Evolutionary conservation across 257 asterid genomes (phyloP).

Genomic region (Gentiana straminea): DNA sequence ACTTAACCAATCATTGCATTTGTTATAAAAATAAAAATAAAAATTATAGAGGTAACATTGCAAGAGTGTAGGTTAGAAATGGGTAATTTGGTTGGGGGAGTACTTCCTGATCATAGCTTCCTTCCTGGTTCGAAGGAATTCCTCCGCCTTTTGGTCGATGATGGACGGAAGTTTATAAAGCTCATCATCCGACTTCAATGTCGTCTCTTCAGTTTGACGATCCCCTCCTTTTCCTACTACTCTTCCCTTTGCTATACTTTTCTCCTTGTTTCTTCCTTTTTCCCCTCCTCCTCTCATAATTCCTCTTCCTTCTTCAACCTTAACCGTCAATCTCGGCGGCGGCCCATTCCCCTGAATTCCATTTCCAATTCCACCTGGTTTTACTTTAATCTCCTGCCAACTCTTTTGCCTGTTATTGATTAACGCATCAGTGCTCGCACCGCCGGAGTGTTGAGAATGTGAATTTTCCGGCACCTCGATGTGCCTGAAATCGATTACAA

Average conservation of each 20-base stretch:
- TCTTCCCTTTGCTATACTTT: no score
- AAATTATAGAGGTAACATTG: no score
- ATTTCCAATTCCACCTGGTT: no score
- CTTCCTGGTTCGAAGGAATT: conserved; percentile 39
- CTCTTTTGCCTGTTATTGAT: not conserved
- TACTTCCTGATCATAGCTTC: conserved; percentile 27
- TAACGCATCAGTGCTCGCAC: not conserved
- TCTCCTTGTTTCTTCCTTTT: conserved; percentile 3
- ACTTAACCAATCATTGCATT: no score
- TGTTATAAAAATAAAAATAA: no score
- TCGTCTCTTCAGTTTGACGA: not conserved
- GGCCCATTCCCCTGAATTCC: not conserved
- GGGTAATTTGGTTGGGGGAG: no score
- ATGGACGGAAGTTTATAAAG: conserved; percentile 19
- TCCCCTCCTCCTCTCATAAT: not conserved
- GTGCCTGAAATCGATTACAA: conserved; percentile 39
- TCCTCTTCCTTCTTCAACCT: not conserved
- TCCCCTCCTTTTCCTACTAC: no score
- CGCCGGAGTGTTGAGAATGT: not conserved
- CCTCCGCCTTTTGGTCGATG: conserved; percentile 45
- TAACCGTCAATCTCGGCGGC: not conserved
- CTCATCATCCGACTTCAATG: not conserved
- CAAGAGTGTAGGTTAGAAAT: no score
- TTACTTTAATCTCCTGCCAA: no score
- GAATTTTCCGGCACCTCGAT: conserved; percentile 9